Evolutionary conservation across 768 basidiomycete genomes (phyloP), one percentile per base, ranked within the genome.

Genomic region (Mycena polygramma): DNA sequence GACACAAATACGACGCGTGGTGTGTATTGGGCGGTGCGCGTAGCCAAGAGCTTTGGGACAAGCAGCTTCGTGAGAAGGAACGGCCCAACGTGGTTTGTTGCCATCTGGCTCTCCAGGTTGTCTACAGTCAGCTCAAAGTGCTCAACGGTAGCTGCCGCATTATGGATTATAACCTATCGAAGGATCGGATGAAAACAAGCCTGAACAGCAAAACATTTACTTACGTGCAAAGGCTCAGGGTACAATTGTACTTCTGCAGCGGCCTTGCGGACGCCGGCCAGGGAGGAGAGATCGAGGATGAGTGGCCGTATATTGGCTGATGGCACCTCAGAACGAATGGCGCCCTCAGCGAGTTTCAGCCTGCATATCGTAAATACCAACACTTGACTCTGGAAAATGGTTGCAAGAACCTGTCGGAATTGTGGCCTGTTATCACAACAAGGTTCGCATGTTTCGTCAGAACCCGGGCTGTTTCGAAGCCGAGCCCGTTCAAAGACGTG

Each of bases 51-150:
- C 19, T 61, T 68, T 4, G 52, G 43, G 2, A 17, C 46, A 22
- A 68, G 41, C 5, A 68, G 37, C 24, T 61, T 49, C 9, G 60
- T 68, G 53, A 68, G 17, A 11, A 68, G 59, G 43, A 68, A 62
- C 3, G 67, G 67, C 0, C 43, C 45, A 19, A 68, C 48, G 35
- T 68, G 66, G 22, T 46, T 24, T 3, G 53, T 49, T 2, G 52
- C 59, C 11, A 68, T 43, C 35, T 68, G 66, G n/a, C 15, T 55
- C 52, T 68, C 59, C 20, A 68, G 45, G 7, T 61, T 54, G 45
- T 68, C 66, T 19, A 14, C 35, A 7, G 66, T 68, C 35, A 68
- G 66, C 20, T 62, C 55, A 52, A 68, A 55, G 2, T 20, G 43
- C n/a, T 43, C 59, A 53, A 62, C 20, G 10, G 53, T 9, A 24